phyloP scores from a whole-genome alignment of 768 basidiomycete genomes.

The Asterophora lycoperdoides region DNA sequence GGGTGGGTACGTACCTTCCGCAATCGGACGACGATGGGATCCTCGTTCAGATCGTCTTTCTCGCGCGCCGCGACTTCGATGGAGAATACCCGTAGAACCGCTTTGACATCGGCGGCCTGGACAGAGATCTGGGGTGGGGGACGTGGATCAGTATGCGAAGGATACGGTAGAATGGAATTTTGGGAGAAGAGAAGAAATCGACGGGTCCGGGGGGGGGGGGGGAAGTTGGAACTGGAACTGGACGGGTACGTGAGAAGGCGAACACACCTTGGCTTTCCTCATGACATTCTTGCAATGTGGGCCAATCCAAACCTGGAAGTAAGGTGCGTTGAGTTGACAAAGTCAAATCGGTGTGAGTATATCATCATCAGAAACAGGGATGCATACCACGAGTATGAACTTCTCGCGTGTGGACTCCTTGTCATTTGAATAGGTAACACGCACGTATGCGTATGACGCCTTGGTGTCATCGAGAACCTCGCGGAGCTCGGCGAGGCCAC shows the following conservation, averaged over 20 bases:
- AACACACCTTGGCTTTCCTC: conserved; percentile 82
- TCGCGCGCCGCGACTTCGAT: conserved; percentile 86
- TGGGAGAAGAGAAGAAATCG: background rate
- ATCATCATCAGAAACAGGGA: conserved; percentile 19
- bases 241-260: background rate
- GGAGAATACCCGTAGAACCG: conserved; percentile 69
- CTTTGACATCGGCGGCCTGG: conserved; percentile 85
- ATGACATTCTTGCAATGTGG: conserved; percentile 80
- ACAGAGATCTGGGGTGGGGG: conserved; percentile 70
- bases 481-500: conserved; percentile 74
- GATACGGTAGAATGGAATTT: background rate
- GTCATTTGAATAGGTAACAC: conserved; percentile 82
- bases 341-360: conserved; percentile 13
- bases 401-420: conserved; percentile 86
- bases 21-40: conserved; percentile 75
- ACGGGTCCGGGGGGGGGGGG: background rate
- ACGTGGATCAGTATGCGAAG: conserved; percentile 27
- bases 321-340: conserved; percentile 3
- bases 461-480: conserved; percentile 64
- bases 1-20: conserved; percentile 58
- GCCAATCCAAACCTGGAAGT: conserved; percentile 69
- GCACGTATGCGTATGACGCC: conserved; percentile 82
- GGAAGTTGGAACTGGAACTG: no score
- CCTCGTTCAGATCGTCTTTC: conserved; percentile 82
- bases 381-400: conserved; percentile 67